Evolutionary conservation across 1,139 yeast species (phyloP).

Genomic region (Pichia sp.): DNA sequence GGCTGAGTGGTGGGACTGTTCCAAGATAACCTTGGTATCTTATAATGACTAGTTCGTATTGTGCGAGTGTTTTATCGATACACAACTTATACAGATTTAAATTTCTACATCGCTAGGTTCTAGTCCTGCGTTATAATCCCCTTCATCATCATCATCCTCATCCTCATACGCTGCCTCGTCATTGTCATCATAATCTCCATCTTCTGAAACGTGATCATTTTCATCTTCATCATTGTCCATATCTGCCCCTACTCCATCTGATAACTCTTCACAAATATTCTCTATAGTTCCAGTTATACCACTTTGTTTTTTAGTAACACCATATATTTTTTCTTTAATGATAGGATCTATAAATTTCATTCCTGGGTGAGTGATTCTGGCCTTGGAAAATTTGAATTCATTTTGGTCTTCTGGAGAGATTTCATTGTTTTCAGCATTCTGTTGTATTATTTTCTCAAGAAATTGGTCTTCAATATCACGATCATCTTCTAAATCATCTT

Average conservation of each 20-base stretch:
- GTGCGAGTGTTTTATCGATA: background rate
- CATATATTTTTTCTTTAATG: background rate
- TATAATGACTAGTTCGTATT: slow-evolving; percentile 4
- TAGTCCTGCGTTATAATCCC: slow-evolving; percentile 12
- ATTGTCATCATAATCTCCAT: slow-evolving; percentile 14
- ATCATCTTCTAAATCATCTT: slow-evolving; percentile 22
- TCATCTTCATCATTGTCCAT: slow-evolving; percentile 11
- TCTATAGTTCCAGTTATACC: slow-evolving; percentile 10
- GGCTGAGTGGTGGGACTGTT: slow-evolving; percentile 16
- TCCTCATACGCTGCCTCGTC: slow-evolving; percentile 9
- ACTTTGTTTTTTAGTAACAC: background rate
- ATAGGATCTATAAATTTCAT: slow-evolving; percentile 22
- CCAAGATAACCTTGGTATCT: slow-evolving; percentile 11
- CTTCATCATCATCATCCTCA: slow-evolving; percentile 15
- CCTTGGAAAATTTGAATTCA: slow-evolving; percentile 11
- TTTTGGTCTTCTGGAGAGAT: slow-evolving; percentile 5
- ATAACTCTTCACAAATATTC: background rate
- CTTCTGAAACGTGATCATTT: slow-evolving; percentile 6
- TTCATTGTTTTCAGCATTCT: slow-evolving; percentile 9
- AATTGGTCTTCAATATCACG: slow-evolving; percentile 50
- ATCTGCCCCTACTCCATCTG: background rate
- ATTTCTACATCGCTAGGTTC: slow-evolving; percentile 4
- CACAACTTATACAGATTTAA: background rate
- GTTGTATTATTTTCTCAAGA: slow-evolving; percentile 34
- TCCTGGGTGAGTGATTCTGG: slow-evolving; percentile 31